These are phyloP conservation scores for Amanita rubescens DNA, from an alignment of 768 basidiomycete species.

Conservation along the genomic window DNA sequence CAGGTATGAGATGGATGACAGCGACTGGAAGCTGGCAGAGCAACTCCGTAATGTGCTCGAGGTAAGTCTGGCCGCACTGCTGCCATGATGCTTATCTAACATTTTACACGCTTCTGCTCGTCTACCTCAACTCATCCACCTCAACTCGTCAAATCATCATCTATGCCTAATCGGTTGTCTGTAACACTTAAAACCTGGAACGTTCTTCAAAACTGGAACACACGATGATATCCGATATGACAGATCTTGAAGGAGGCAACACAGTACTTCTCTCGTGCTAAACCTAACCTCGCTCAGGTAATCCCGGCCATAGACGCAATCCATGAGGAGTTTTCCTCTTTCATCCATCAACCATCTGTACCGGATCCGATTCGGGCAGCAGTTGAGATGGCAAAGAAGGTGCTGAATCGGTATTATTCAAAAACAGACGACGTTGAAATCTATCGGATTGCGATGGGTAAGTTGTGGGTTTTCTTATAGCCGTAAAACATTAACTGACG, in stretches of 20 bases:
- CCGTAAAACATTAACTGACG: neutral
- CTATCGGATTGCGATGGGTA: conserved; percentile 22
- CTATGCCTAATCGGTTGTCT: neutral
- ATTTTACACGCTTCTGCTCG: neutral
- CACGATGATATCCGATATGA: neutral
- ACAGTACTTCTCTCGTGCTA: conserved; percentile 18
- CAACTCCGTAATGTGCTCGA: conserved; percentile 20
- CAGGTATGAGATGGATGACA: conserved; percentile 14
- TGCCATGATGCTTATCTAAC: neutral
- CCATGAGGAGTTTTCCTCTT: conserved; percentile 12
- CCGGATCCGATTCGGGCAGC: conserved; percentile 13
- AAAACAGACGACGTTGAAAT: conserved; percentile 16
- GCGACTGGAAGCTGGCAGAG: conserved; percentile 7
- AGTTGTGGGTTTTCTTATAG: conserved; percentile 2
- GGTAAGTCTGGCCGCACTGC: conserved; percentile 16
- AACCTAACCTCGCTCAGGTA: conserved; percentile 19
- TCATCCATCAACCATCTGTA: no score
- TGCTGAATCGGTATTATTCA: conserved; percentile 21
- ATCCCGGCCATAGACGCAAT: conserved; percentile 29
- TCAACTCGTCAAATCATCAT: neutral
- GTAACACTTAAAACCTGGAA: neutral
- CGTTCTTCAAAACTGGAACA: neutral
- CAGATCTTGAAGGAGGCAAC: conserved; percentile 10
- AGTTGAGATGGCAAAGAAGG: conserved; percentile 15
- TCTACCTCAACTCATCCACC: neutral